A percentile compares a stretch with the other conserved stretches of the same genome.
These are phyloP conservation scores for Amanita phalloides DNA, from an alignment of 768 basidiomycete species.

Conservation along the genomic window DNA sequence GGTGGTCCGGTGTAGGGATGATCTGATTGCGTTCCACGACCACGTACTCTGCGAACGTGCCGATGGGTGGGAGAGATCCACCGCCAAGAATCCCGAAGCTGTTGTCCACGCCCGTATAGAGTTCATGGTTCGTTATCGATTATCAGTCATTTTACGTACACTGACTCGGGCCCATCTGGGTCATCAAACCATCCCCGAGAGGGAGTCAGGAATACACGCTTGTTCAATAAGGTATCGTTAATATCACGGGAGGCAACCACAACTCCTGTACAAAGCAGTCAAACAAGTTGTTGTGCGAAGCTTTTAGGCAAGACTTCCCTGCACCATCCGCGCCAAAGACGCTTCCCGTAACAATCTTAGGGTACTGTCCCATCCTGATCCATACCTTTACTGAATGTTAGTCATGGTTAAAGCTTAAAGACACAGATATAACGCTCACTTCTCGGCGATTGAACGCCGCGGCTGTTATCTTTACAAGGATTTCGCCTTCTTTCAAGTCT, in stretches of 20 bases:
- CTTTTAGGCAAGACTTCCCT: conserved; percentile 28
- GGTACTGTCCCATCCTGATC: conserved; percentile 63
- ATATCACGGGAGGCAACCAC: conserved; percentile 48
- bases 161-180: conserved; percentile 54
- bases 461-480: conserved; percentile 59
- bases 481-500: conserved; percentile 39
- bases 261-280: conserved; percentile 28
- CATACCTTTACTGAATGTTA: conserved; percentile 41
- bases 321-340: conserved; percentile 68
- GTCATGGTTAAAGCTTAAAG: background rate
- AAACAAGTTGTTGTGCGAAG: background rate
- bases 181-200: conserved; percentile 66
- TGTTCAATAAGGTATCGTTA: conserved; percentile 44
- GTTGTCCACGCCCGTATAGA: background rate
- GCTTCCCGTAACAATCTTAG: conserved; percentile 45
- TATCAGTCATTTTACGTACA: conserved; percentile 20
- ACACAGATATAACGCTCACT: conserved; percentile 21
- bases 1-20: conserved; percentile 52
- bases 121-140: background rate
- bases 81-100: conserved; percentile 67
- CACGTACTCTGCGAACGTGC: conserved; percentile 71
- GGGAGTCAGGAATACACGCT: conserved; percentile 68
- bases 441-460: conserved; percentile 75
- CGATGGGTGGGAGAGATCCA: conserved; percentile 37
- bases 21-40: conserved; percentile 63